Evolutionary conservation across 805 yeast genomes (phyloP), one percentile per base, ranked within the genome.

Genomic region (Nakazawaea ernobii): DNA sequence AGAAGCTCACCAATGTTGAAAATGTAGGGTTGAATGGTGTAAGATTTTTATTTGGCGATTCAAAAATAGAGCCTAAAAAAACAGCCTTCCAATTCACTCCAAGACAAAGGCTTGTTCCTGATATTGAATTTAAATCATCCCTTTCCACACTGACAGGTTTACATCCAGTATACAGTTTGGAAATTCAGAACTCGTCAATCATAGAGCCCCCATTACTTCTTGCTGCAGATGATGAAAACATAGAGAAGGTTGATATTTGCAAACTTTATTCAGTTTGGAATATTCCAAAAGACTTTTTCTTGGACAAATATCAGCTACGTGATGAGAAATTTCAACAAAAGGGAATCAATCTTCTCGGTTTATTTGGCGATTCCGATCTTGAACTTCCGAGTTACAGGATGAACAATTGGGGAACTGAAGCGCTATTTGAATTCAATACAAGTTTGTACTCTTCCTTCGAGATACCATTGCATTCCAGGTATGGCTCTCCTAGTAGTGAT

Each of bases 371-470:
- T 32, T 33, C 47, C 2, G 39, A 43, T 30, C 33, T 48, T 4
- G 50, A 48, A 35, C 32, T 48, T 8, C 50, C 50, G n/a, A 39
- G 17, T 11, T 48, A 48, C 29, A 7, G 17, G 32, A 43, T 48
- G 40, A 14, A 33, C 24, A 43, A 48, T 28, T 48, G 50, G 50
- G 50, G 50, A 9, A 39, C 47, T 9, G 50, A 48, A 30, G 40
- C 47, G 8, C n/a, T 48, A 8, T 33, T 48, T 32, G 42, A 43
- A 28, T 17, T 48, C 6, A 32, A 42, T 27, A 20, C 20, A n/a
- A 3, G 9, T 7, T 32, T 10, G 7, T 9, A 17, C 32, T 15
- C 42, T 6, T 2, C 17, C 14, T 46, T 46, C 17, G 46, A 42
- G 8, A 32, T 48, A 9, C 50, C 50, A 5, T 30, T 48, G 10